These are phyloP conservation scores for Ophiostoma perfectum DNA, from an alignment of 2,329 filamentous ascomycete species.

Conservation along the genomic window DNA sequence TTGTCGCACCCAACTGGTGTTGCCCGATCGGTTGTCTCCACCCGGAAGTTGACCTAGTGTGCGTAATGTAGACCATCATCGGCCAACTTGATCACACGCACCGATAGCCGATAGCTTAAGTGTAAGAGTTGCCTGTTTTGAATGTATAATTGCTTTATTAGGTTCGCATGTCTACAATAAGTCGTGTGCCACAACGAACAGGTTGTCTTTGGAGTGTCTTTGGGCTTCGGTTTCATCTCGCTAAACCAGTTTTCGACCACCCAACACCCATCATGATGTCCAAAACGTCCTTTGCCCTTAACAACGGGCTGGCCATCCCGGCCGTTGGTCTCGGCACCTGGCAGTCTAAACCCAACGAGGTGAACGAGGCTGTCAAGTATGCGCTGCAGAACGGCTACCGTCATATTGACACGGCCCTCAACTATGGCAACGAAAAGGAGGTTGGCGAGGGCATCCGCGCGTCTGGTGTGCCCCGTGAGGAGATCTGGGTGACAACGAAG, in stretches of 20 bases:
- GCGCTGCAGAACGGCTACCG: constrained; percentile 24
- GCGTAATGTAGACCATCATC: background rate
- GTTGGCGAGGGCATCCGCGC: constrained; percentile 24
- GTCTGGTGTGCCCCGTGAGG: constrained; percentile 24
- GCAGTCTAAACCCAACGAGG: constrained; percentile 8
- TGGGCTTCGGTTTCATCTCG: too few species aligned
- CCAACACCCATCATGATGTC: background rate
- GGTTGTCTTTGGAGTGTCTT: too few species aligned
- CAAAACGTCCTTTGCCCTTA: background rate
- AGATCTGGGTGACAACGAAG: constrained; percentile 26
- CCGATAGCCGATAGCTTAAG: background rate
- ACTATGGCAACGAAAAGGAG: constrained; percentile 25
- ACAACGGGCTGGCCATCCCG: background rate
- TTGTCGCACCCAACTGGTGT: background rate
- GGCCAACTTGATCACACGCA: background rate
- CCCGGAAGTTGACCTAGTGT: background rate
- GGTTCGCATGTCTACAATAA: background rate
- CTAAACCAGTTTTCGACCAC: background rate
- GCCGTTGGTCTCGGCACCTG: background rate
- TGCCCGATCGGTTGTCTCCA: constrained; percentile 3
- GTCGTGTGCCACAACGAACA: background rate
- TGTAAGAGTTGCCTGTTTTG: background rate
- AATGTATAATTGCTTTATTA: background rate
- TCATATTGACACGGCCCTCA: constrained; percentile 25
- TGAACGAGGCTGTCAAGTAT: constrained; percentile 16